Conservation (phyloP, 2,329 filamentous ascomycete species). For the Chaetomiaceae sp. region DNA sequence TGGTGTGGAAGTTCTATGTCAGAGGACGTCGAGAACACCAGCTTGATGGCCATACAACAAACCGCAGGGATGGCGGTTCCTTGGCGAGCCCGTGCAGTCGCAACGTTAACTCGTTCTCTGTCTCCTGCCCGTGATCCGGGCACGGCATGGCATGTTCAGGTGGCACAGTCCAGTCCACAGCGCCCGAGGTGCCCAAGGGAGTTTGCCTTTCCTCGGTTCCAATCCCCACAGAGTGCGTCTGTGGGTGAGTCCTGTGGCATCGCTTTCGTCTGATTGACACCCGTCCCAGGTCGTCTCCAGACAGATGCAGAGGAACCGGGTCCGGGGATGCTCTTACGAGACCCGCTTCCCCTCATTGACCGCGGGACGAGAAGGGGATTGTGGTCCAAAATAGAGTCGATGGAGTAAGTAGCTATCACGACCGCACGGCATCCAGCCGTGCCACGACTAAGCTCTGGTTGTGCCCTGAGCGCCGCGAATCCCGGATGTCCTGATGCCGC, state of each 20-base stretch:
- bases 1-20: slow-evolving; percentile 13
- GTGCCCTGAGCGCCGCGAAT: not conserved
- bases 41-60: not conserved
- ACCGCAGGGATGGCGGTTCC: not conserved
- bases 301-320: not conserved
- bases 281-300: not conserved
- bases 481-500: not conserved
- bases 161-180: not conserved
- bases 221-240: not conserved
- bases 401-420: not conserved
- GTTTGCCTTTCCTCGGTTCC: no score
- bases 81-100: not conserved
- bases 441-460: not conserved
- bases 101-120: no score
- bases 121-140: not conserved
- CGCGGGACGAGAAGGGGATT: not conserved
- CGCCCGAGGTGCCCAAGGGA: not conserved
- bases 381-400: not conserved
- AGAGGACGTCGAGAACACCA: not conserved
- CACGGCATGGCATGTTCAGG: not conserved
- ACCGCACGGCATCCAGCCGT: not conserved
- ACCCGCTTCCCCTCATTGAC: not conserved
- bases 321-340: not conserved
- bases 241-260: not conserved
- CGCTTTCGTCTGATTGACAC: slow-evolving; percentile 6